These are phyloP conservation scores for Pichia cephalocereana DNA, from an alignment of 805 yeast species.

Conservation along the genomic window DNA sequence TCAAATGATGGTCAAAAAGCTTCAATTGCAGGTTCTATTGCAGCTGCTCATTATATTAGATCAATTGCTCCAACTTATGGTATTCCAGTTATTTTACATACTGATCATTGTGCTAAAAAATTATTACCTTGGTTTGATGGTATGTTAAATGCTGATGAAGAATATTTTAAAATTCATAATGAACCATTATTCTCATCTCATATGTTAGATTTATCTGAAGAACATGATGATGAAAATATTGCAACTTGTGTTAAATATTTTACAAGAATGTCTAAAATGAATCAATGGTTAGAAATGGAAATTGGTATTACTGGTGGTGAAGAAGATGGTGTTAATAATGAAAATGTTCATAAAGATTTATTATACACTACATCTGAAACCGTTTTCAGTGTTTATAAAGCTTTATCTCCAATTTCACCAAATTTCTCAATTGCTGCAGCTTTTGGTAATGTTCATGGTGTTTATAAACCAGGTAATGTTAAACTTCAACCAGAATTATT, in stretches of 20 bases:
- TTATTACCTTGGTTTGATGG: constrained; percentile 98
- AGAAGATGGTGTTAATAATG: constrained; percentile 99
- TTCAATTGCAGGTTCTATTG: constrained; percentile 86
- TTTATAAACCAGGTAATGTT: constrained; percentile 98
- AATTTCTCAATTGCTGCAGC: constrained; percentile 99
- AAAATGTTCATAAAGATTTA: constrained; percentile 75
- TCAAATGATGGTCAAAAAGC: constrained; percentile 89
- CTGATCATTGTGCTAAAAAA: constrained; percentile 99
- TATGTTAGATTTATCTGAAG: constrained; percentile 97
- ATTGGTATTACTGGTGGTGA: constrained; percentile 99
- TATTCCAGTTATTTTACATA: constrained; percentile 92
- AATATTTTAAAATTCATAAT: constrained; percentile 74
- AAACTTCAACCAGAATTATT: constrained; percentile 84
- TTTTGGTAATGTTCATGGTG: constrained; percentile 99
- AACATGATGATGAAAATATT: constrained; percentile 92
- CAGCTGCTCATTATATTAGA: constrained; percentile 98
- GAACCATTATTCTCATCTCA: constrained; percentile 97
- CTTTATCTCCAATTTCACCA: constrained; percentile 84
- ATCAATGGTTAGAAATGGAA: constrained; percentile 99
- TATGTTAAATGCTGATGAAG: constrained; percentile 95
- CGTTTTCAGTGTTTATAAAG: constrained; percentile 84
- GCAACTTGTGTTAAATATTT: constrained; percentile 91
- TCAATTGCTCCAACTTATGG: constrained; percentile 94
- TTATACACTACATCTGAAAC: constrained; percentile 95
- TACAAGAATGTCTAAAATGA: constrained; percentile 84